Evolutionary conservation across 2,329 filamentous ascomycete genomes (phyloP).

Genomic region (Sclerotinia subarctica): DNA sequence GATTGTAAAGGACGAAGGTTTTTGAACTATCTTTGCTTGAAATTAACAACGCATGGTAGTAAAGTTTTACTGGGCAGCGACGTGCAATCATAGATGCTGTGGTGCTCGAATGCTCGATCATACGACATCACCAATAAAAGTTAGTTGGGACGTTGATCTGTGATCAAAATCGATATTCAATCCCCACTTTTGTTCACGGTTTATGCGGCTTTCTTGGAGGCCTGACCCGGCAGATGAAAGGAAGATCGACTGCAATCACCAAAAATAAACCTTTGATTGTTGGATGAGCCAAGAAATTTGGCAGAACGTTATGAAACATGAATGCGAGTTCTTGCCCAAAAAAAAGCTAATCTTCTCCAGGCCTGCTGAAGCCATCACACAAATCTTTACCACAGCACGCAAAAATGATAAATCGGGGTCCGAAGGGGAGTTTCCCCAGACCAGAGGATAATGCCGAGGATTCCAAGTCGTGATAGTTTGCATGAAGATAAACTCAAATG

Average conservation of each 20-base stretch:
- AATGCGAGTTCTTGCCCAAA: neutral
- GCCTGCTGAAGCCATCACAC: neutral
- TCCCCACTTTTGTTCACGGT: neutral
- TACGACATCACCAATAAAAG: neutral
- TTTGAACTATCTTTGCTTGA: neutral
- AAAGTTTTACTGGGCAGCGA: neutral
- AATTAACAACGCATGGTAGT: neutral
- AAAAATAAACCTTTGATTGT: neutral
- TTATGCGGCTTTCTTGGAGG: neutral
- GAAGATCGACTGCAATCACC: neutral
- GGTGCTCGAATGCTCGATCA: neutral
- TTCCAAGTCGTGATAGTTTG: neutral
- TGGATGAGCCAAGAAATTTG: neutral
- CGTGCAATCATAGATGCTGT: neutral
- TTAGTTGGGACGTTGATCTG: neutral
- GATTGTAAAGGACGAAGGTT: neutral
- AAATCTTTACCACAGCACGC: neutral
- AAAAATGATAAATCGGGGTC: neutral
- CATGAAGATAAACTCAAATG: neutral
- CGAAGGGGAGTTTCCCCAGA: neutral
- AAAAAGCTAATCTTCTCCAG: neutral
- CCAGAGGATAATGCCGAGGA: too few relatives aligned
- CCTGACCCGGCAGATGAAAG: neutral
- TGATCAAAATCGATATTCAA: neutral
- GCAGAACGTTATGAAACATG: neutral